Evolutionary conservation across 768 basidiomycete genomes (phyloP).

Genomic region (Suillus cothurnatus): DNA sequence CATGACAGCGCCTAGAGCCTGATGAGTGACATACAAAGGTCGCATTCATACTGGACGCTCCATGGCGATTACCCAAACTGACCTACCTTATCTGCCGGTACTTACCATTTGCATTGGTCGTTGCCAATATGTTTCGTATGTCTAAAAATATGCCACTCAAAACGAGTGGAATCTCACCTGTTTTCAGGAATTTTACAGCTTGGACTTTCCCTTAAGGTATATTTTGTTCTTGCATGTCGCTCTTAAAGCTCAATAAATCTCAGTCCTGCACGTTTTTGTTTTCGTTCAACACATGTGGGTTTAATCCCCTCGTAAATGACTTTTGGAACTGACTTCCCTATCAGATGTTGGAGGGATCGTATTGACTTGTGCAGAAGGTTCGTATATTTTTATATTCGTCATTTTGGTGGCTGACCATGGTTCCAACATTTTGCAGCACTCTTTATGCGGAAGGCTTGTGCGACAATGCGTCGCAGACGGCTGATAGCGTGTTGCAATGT

Average conservation of each 20-base stretch:
- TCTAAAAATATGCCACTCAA: background rate
- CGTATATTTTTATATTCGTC: background rate
- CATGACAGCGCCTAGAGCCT: background rate
- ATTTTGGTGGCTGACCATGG: background rate
- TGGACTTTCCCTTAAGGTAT: background rate
- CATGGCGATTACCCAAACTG: background rate
- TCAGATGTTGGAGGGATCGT: background rate
- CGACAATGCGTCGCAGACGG: no score
- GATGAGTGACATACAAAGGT: background rate
- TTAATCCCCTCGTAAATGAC: no score
- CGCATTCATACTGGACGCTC: background rate
- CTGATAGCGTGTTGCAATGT: background rate
- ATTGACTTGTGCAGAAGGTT: background rate
- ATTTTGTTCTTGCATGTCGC: background rate
- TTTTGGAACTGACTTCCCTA: background rate
- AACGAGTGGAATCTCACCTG: background rate
- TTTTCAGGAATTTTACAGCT: background rate
- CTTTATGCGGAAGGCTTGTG: background rate
- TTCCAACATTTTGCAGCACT: background rate
- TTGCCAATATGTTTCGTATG: background rate
- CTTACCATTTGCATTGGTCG: background rate
- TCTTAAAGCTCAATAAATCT: background rate
- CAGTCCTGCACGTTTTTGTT: background rate
- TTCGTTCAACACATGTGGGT: background rate
- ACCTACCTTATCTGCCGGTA: background rate